Evolutionary conservation across 805 yeast genomes (phyloP), one percentile per base, ranked within the genome.

Genomic region (Barnettozyma salicaria): DNA sequence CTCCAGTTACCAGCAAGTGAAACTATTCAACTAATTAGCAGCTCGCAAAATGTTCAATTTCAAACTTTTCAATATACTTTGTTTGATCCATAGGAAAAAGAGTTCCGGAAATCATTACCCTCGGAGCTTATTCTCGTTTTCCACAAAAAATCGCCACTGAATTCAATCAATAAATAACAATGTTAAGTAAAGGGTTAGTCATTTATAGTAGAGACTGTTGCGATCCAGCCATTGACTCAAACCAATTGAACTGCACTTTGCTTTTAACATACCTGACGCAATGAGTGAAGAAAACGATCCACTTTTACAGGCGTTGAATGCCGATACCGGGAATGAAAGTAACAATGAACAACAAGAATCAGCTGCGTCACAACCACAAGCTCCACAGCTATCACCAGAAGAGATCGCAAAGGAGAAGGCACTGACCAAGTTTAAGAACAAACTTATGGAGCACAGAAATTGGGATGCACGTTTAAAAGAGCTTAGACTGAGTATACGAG

Each of bases 391-490:
- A 10, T 51, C 66, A 19, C 63, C 72, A 11, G 66, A 64, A 27
- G 86, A 82, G 44, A 76, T 76, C 6, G 95, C 81, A 49, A 78
- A 94, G 50, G 80, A 79, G 43, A 74, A 76, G 48, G 95, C 96
- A 12, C 63, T 92, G 44, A 65, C 70, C 26, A 82, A 78, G 44
- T 84, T 86, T 61, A 88, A 87, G 59, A 80, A 79, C 58, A 89
- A 87, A 62, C 71, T 92, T 53, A 68, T 84, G 51, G 97, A 92
- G 53, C 98, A 92, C 63, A 77, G 95, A 56, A 85, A 87, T 55
- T 87, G 95, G 85, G 97, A 90, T 57, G 85, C 94, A 30, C 78
- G 87, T 53, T 70, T 92, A 53, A 90, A 87, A 60, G 87, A 80
- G 29, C 70, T 89, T 43, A 76, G 98, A 48, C 64, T 84, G 54